A percentile compares a stretch with the other conserved stretches of the same genome.
Evolutionary conservation across 768 basidiomycete species (phyloP).

Genomic region (Lentinula detonsa): DNA sequence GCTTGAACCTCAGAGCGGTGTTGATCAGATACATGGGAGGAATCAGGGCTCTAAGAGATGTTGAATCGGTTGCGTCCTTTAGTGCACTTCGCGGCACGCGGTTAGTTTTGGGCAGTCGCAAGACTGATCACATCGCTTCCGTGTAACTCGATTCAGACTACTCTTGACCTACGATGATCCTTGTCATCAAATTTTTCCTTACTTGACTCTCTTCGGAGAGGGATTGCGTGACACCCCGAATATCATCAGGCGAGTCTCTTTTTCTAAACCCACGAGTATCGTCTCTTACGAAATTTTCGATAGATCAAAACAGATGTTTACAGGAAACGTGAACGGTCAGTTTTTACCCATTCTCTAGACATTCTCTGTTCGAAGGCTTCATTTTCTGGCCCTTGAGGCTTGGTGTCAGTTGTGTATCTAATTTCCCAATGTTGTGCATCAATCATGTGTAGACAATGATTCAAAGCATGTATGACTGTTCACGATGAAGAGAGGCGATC

Average conservation of each 20-base stretch:
- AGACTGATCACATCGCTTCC: neutral
- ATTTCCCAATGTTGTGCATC: too few species aligned
- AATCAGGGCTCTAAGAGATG: neutral
- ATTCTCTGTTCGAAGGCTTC: too few species aligned
- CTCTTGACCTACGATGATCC: conserved; percentile 1
- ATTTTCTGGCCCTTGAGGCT: too few species aligned
- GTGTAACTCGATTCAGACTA: conserved; percentile 10
- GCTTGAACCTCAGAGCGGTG: neutral
- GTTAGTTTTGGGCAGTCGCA: neutral
- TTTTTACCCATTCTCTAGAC: too few species aligned
- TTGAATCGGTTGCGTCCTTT: conserved; percentile 1
- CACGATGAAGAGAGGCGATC: too few species aligned
- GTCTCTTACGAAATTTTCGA: too few species aligned
- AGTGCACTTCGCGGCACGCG: conserved; percentile 9
- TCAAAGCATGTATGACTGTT: too few species aligned
- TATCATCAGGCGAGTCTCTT: neutral
- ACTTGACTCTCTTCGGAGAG: neutral
- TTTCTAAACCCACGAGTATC: too few species aligned
- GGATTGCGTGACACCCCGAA: neutral
- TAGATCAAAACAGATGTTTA: too few species aligned
- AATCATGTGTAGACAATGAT: too few species aligned
- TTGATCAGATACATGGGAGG: neutral
- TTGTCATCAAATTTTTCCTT: neutral
- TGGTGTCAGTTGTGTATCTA: too few species aligned
- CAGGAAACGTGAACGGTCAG: too few species aligned